Percentiles rank a stretch among this genome's conserved stretches.
Evolutionary conservation across 345 rosid genomes (phyloP).

Genomic region (Brassica rapa): DNA sequence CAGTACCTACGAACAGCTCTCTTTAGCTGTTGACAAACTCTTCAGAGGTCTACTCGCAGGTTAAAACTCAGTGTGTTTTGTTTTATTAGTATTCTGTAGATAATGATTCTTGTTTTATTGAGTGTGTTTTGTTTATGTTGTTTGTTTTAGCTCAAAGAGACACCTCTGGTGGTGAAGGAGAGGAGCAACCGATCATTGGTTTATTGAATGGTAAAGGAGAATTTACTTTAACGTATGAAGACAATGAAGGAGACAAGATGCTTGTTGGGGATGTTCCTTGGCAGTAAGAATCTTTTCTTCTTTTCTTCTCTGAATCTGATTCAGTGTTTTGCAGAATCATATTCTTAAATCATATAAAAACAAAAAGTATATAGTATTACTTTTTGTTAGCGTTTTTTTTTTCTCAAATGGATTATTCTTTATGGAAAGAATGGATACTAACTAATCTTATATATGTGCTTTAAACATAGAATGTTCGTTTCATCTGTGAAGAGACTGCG

Average conservation of each 20-base stretch:
- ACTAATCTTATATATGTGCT: constrained; percentile 37
- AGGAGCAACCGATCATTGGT: constrained; percentile 68
- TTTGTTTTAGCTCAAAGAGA: constrained; percentile 72
- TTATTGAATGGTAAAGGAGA: constrained; percentile 85
- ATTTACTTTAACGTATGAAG: constrained; percentile 95
- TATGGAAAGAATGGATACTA: constrained; percentile 10
- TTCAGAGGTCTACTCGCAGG: constrained; percentile 96
- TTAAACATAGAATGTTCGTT: constrained; percentile 68
- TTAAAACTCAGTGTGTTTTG: constrained; percentile 6
- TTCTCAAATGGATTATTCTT: not conserved
- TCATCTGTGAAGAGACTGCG: constrained; percentile 95
- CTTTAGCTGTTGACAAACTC: constrained; percentile 87
- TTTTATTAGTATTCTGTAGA: not conserved
- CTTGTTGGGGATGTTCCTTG: constrained; percentile 99
- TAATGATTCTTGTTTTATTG: constrained; percentile 6
- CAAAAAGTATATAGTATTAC: constrained; percentile 12
- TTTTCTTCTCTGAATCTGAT: constrained; percentile 41
- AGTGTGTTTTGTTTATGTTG: not conserved
- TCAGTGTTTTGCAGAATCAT: constrained; percentile 41
- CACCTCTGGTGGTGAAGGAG: constrained; percentile 60
- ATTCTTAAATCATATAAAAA: constrained; percentile 35
- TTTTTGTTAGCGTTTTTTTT: not conserved
- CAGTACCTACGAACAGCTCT: constrained; percentile 81
- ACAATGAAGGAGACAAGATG: constrained; percentile 99
- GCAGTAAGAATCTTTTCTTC: constrained; percentile 74